Percentiles rank a stretch among this genome's conserved stretches.
Conservation (phyloP, 306 rosid species). For the Abrus precatorius region DNA sequence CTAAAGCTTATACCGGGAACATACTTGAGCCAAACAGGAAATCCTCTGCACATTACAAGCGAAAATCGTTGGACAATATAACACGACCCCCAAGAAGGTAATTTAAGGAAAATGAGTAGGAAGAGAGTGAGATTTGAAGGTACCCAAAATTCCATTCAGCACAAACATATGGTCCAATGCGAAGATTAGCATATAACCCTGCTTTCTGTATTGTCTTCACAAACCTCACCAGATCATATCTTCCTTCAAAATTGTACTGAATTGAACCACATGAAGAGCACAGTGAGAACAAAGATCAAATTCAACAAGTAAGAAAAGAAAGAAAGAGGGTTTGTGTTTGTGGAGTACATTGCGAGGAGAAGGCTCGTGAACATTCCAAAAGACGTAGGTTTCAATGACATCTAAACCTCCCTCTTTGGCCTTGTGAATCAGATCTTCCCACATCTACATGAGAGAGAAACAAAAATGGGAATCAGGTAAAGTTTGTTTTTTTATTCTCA, state of each 20-base stretch:
- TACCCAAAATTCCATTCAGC: constrained; percentile 99
- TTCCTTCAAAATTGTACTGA: constrained; percentile 97
- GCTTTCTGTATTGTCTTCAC: constrained; percentile 88
- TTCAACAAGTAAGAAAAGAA: constrained; percentile 4
- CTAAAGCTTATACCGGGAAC: constrained; percentile 98
- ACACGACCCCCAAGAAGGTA: constrained; percentile 3
- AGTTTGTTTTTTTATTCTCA: neutral
- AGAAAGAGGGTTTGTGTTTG: neutral
- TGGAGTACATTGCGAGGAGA: constrained; percentile 87
- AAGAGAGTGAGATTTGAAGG: constrained; percentile 5
- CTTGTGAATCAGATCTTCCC: constrained; percentile 97
- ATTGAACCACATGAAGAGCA: constrained; percentile 38
- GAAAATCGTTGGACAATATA: constrained; percentile 3
- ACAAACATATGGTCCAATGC: constrained; percentile 99
- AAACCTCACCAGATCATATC: constrained; percentile 89
- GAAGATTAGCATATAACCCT: constrained; percentile 90
- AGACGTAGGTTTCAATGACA: constrained; percentile 93
- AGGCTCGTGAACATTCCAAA: constrained; percentile 98
- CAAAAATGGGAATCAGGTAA: neutral
- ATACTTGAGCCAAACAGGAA: constrained; percentile 99
- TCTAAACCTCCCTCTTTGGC: constrained; percentile 96
- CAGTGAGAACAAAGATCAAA: constrained; percentile 36
- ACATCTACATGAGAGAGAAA: constrained; percentile 69
- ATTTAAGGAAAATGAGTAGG: constrained; percentile 21
- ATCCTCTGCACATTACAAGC: constrained; percentile 72